A percentile compares a stretch with the other conserved stretches of the same genome.
Evolutionary conservation across 1,284 basidiomycete genomes (phyloP).

Genomic region (Fereydounia khargensis): DNA sequence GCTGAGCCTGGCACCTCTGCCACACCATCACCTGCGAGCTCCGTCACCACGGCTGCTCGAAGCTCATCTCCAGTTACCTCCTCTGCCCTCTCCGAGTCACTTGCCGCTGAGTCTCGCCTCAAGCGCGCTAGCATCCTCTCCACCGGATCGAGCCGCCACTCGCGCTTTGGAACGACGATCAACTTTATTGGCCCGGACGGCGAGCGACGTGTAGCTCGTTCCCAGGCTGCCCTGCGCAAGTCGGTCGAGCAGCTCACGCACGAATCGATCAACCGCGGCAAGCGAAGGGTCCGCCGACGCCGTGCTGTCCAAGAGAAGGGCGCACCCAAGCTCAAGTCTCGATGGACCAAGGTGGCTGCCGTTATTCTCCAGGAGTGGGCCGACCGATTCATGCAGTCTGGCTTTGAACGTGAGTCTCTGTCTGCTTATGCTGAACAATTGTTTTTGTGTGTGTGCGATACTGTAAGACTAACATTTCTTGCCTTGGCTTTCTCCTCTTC

Average conservation of each 20-base stretch:
- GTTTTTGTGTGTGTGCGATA: too few species aligned
- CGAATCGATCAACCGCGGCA: constrained; percentile 23
- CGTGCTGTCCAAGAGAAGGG: constrained; percentile 43
- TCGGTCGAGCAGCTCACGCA: constrained; percentile 42
- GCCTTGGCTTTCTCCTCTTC: too few species aligned
- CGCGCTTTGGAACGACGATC: constrained; percentile 54
- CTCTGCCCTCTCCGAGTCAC: constrained; percentile 27
- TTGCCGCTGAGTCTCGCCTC: constrained; percentile 37
- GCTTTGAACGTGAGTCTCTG: constrained; percentile 40
- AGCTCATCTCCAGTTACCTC: too few species aligned
- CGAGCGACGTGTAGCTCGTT: constrained; percentile 38
- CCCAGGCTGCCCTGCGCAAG: constrained; percentile 39
- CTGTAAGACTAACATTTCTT: too few species aligned
- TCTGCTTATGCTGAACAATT: too few species aligned
- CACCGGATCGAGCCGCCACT: constrained; percentile 39
- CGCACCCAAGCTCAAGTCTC: constrained; percentile 30
- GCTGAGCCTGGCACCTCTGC: constrained; percentile 5
- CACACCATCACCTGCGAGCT: background rate
- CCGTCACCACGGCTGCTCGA: background rate
- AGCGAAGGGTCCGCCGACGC: constrained; percentile 28
- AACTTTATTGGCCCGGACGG: constrained; percentile 48
- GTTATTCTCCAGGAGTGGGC: constrained; percentile 41
- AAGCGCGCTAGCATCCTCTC: constrained; percentile 17
- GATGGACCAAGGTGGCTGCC: constrained; percentile 43
- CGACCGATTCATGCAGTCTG: constrained; percentile 47